Evolutionary conservation across 2,329 filamentous ascomycete species (phyloP).

Genomic region (Shiraia sp.): DNA sequence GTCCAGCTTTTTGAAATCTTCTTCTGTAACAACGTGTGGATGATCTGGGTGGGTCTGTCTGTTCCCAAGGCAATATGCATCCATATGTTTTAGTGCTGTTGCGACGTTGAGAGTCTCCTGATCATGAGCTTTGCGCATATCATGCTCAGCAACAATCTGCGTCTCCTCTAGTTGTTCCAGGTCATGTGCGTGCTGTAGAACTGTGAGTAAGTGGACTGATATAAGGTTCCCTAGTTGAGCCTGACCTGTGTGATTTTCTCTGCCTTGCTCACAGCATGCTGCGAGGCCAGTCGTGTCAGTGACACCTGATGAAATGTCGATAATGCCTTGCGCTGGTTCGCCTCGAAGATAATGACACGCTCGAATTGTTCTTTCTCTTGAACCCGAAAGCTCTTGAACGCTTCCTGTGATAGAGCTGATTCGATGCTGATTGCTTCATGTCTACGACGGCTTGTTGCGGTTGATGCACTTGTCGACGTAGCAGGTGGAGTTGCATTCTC

Average conservation of each 20-base stretch:
- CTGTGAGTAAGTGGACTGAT: conserved; percentile 20
- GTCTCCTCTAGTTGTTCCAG: conserved; percentile 50
- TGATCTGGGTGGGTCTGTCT: conserved; percentile 24
- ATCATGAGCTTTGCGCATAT: conserved; percentile 46
- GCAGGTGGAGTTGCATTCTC: conserved; percentile 8
- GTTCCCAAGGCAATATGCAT: conserved; percentile 51
- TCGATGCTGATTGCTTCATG: conserved; percentile 24
- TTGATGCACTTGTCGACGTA: conserved; percentile 9
- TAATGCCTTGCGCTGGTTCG: conserved; percentile 37
- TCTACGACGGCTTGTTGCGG: conserved; percentile 10
- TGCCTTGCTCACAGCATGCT: conserved; percentile 23
- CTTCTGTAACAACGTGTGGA: conserved; percentile 47
- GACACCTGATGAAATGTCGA: conserved; percentile 26
- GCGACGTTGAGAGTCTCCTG: conserved; percentile 49
- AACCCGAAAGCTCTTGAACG: conserved; percentile 26
- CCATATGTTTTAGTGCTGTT: conserved; percentile 53
- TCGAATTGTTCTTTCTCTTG: conserved; percentile 38
- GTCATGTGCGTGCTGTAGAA: conserved; percentile 41
- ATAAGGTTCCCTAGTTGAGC: background rate
- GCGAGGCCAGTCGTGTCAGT: conserved; percentile 23
- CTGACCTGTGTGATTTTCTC: conserved; percentile 36
- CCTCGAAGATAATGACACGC: conserved; percentile 36
- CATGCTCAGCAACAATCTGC: conserved; percentile 49
- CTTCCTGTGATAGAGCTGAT: conserved; percentile 29
- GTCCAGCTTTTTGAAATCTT: conserved; percentile 49